Conservation (phyloP, 2,329 filamentous ascomycete genomes). For the Fusarium marasasianum region DNA sequence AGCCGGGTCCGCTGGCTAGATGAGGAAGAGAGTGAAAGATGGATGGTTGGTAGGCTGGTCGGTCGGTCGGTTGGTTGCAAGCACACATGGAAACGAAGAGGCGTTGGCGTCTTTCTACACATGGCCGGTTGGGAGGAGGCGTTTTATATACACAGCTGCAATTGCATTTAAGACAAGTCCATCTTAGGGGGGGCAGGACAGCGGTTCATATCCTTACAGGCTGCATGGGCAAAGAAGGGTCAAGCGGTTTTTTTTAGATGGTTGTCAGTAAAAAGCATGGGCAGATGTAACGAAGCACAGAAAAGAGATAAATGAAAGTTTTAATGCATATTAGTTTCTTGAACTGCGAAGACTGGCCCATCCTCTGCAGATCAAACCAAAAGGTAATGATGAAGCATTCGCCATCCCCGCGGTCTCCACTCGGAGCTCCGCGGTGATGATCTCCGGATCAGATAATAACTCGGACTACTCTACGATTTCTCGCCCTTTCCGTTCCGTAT, state of each 20-base stretch:
- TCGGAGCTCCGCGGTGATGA: background rate
- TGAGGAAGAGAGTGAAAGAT: background rate
- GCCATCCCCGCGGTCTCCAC: background rate
- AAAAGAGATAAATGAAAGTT: slow-evolving; percentile 43
- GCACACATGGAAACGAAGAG: slow-evolving; percentile 38
- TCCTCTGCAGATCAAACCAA: background rate
- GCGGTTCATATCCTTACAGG: slow-evolving; percentile 40
- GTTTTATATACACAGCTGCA: slow-evolving; percentile 45
- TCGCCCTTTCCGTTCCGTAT: background rate
- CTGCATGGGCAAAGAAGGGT: slow-evolving; percentile 39
- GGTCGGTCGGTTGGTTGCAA: slow-evolving; percentile 23
- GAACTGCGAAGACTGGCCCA: background rate
- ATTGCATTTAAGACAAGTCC: slow-evolving; percentile 39
- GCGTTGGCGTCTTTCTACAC: slow-evolving; percentile 45
- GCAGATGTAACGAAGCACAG: slow-evolving; percentile 44
- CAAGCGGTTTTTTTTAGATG: slow-evolving; percentile 43
- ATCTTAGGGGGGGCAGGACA: slow-evolving; percentile 35
- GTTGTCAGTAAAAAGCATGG: slow-evolving; percentile 42
- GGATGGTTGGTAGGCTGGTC: background rate
- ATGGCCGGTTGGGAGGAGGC: slow-evolving; percentile 40
- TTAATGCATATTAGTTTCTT: slow-evolving; percentile 26
- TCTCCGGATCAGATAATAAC: background rate
- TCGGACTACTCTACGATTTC: background rate
- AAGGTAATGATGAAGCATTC: background rate
- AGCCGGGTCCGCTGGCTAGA: slow-evolving; percentile 11